Evolutionary conservation across 148 eudicot genomes (phyloP), one percentile per base, ranked within the genome.

Genomic region (Pouteria glomerata): DNA sequence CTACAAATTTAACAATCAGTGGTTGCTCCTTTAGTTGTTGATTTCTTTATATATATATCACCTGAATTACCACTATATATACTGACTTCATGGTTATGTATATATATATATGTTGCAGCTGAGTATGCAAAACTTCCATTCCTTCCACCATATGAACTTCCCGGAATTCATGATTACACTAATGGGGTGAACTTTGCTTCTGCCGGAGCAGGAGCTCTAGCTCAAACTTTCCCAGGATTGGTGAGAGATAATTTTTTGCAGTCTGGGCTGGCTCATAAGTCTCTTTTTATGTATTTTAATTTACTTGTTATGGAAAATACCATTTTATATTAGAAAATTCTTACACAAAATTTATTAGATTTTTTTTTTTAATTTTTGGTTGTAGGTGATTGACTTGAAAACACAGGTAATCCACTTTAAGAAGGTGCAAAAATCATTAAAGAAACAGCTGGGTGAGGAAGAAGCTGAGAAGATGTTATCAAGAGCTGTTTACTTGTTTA

Each of bases 101-200:
- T n/a, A 24, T 59, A 19, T n/a, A n/a, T n/a, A n/a, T n/a, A n/a
- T n/a, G n/a, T 8, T 45, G 65, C 76, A 86, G 90, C 86, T 57
- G 82, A 86, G 39, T 75, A 68, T 65, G 88, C 89, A 33, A 69
- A 73, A 41, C 39, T 82, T 27, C 84, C 90, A 18, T 53, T 82
- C 8, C 66, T 76, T 18, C 77, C 79, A 1, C 83, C 92, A 14
- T 82, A 71, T 71, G 27, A 78, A 41, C 67, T 66, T 35, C 88
- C 87, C 3, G 77, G 78, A 19, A 69, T 74, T 4, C 27, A 66
- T 1, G 58, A 81, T 27, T 81, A 30, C 75, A 19, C 62, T 2
- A 59, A 72, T 19, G 89, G 90, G 4, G 69, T 73, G 18, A 83
- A 83, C 68, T 89, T 86, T 77, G 93, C 93, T 27, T 79, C 85